Evolutionary conservation across 768 basidiomycete species (phyloP), one percentile per base, ranked within the genome.

Genomic region (Nevesoporus exiguus): DNA sequence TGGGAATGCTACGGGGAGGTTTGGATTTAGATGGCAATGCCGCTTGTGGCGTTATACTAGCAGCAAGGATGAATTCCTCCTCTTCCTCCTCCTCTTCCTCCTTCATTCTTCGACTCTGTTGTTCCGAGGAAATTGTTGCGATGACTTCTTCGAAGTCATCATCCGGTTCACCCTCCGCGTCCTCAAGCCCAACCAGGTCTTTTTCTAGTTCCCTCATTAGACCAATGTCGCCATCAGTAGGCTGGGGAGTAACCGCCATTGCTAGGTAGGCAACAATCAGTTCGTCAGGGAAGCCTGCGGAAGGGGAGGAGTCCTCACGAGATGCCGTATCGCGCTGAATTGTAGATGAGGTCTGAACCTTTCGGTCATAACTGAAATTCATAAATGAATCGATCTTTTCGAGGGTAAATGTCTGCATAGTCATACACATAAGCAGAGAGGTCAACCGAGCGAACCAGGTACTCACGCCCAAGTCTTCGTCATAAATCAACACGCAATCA

Each of bases 401-500:
- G 19, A 90, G 72, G 10, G 83, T 86, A 61, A 83, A 87, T 49
- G 77, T 79, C 88, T 90, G 61, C 10, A 51, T 57, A 34, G n/a
- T 39, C 30, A 37, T 54, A 25, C n/a, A 60, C 10, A 57, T 68
- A 33, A 52, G 15, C 33, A 14, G 21, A 39, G 36, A 33, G 22
- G 46, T 47, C 52, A 33, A 14, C 19, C 33, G 47, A 40, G 46
- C 40, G 34, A 34, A 37, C 43, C 40, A 10, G 10, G 36, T 21
- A 73, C 82, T 66, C 65, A 88, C 89, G 59, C 82, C 82, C 45
- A 80, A 75, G 50, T 82, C 85, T 63, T 88, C 87, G 65, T 93
- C 89, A 61, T 85, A 92, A 42, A 92, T 85, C 37, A 93, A 75
- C 7, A 91, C 81, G 58, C 90, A 93, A 47, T 90, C 87, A 60